A percentile compares a stretch with the other conserved stretches of the same genome.
These are phyloP conservation scores for Trichoderma sp. DNA, from an alignment of 2,329 filamentous ascomycete species.

Conservation along the genomic window DNA sequence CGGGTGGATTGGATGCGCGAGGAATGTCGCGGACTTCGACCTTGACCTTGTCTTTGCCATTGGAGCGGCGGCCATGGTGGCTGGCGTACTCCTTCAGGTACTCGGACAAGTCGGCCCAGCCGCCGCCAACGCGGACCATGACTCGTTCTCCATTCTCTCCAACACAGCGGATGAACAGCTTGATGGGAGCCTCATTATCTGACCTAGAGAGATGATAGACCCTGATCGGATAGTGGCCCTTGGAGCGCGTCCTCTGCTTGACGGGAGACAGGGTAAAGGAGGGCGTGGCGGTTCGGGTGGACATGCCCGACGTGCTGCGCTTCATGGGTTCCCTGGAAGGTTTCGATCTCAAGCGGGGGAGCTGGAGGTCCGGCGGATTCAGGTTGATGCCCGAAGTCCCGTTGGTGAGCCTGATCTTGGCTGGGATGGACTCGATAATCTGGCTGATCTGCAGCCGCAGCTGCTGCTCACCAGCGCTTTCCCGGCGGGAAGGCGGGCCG, in stretches of 20 bases:
- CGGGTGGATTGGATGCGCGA: slow-evolving; percentile 36
- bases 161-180: slow-evolving; percentile 89
- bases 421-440: slow-evolving; percentile 76
- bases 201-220: slow-evolving; percentile 88
- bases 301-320: slow-evolving; percentile 55
- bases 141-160: slow-evolving; percentile 88
- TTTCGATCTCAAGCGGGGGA: slow-evolving; percentile 51
- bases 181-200: slow-evolving; percentile 84
- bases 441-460: slow-evolving; percentile 79
- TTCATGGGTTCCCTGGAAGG: slow-evolving; percentile 48
- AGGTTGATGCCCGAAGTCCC: slow-evolving; percentile 53
- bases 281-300: slow-evolving; percentile 62
- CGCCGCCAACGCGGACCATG: slow-evolving; percentile 96
- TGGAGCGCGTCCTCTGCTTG: slow-evolving; percentile 52
- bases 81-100: slow-evolving; percentile 91
- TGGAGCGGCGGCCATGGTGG: slow-evolving; percentile 79
- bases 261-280: slow-evolving; percentile 71
- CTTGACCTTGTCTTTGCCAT: slow-evolving; percentile 50
- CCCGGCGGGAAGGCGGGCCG: slow-evolving; percentile 35
- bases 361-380: slow-evolving; percentile 60
- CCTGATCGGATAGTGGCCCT: slow-evolving; percentile 74
- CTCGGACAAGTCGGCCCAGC: slow-evolving; percentile 96
- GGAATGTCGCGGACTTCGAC: slow-evolving; percentile 61
- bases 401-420: slow-evolving; percentile 72
- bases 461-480: slow-evolving; percentile 61